Evolutionary conservation across 805 yeast species (phyloP).

Genomic region (Scheffersomyces amazonensis): DNA sequence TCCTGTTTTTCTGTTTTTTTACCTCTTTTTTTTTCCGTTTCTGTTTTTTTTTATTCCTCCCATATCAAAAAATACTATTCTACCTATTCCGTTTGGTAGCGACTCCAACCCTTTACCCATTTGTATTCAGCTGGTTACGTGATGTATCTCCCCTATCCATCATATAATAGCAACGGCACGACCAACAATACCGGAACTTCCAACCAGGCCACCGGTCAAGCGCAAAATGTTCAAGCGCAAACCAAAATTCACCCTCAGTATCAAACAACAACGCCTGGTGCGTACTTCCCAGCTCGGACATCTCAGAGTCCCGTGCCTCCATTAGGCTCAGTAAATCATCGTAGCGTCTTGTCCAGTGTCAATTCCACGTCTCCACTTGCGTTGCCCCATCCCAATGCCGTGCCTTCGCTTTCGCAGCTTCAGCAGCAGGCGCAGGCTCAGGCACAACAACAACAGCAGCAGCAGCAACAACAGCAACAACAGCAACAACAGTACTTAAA

Average conservation of each 20-base stretch:
- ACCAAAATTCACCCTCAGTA: neutral
- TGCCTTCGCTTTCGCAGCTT: conserved; percentile 6
- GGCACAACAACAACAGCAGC: conserved; percentile 12
- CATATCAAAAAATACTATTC: too few relatives aligned
- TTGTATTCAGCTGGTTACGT: too few relatives aligned
- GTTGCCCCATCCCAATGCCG: conserved; percentile 4
- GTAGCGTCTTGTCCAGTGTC: neutral
- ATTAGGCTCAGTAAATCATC: neutral
- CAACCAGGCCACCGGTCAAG: neutral
- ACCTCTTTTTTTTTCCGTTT: too few relatives aligned
- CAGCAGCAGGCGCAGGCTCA: conserved; percentile 6
- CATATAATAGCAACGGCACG: neutral
- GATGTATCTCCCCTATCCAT: too few relatives aligned
- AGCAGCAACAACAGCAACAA: conserved; percentile 14
- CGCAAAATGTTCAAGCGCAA: neutral
- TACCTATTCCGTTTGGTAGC: too few relatives aligned
- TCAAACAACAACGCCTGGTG: neutral
- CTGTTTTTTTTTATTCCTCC: too few relatives aligned
- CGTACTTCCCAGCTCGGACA: neutral
- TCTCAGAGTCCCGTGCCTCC: conserved; percentile 5
- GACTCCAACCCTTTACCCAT: too few relatives aligned
- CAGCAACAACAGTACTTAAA: conserved; percentile 13
- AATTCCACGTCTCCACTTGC: conserved; percentile 1
- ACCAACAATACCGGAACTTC: neutral
- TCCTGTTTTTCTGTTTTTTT: too few relatives aligned